A percentile compares a stretch with the other conserved stretches of the same genome.
Evolutionary conservation across 2,329 filamentous ascomycete genomes (phyloP).

Genomic region (Davidsoniella neocaledoniae): DNA sequence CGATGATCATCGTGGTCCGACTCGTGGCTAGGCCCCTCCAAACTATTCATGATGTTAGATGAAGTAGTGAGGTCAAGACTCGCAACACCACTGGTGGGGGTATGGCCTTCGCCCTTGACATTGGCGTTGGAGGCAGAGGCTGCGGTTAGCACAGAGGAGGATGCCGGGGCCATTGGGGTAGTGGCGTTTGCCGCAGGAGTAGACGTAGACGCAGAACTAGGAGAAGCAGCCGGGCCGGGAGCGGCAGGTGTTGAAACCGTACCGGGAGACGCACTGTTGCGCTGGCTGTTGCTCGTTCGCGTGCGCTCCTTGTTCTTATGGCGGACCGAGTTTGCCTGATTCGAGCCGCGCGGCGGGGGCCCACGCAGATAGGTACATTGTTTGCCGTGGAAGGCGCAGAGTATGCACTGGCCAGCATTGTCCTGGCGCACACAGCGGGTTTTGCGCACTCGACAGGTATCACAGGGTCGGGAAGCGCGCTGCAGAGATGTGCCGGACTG

Average conservation of each 20-base stretch:
- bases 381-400: slow-evolving; percentile 50
- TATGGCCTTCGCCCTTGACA: not conserved
- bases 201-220: not conserved
- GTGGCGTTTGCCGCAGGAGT: not conserved
- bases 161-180: not conserved
- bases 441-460: slow-evolving; percentile 49
- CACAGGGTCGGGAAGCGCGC: slow-evolving; percentile 31
- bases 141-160: not conserved
- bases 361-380: slow-evolving; percentile 45
- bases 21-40: not conserved
- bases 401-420: slow-evolving; percentile 39
- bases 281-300: slow-evolving; percentile 1
- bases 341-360: slow-evolving; percentile 19
- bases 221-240: slow-evolving; percentile 9
- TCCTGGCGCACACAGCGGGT: slow-evolving; percentile 48
- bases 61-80: not conserved
- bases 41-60: not conserved
- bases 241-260: slow-evolving; percentile 11
- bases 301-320: slow-evolving; percentile 15
- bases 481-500: slow-evolving; percentile 2
- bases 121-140: not conserved
- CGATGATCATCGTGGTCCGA: slow-evolving; percentile 10
- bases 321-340: slow-evolving; percentile 15
- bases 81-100: slow-evolving; percentile 1
- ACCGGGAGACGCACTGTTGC: slow-evolving; percentile 8